Evolutionary conservation across 768 basidiomycete species (phyloP), one percentile per base, ranked within the genome.

Genomic region (Amanita rubescens): DNA sequence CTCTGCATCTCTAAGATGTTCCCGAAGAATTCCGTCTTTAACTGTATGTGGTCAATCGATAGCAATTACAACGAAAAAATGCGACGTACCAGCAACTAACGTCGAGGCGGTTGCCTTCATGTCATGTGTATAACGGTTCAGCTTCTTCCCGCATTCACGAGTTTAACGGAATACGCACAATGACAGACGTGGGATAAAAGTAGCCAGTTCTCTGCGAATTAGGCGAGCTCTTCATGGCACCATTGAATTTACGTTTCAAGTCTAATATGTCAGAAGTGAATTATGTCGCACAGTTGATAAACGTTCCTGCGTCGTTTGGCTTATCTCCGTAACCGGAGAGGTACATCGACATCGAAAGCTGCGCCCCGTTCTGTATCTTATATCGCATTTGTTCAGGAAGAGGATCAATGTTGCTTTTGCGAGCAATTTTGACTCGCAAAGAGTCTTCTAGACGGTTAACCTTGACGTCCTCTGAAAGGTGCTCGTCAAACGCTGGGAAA

Each of bases 381-480:
- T 63, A 55, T 90, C 87, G 55, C 78, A 77, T 56, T 90, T 90
- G 64, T 90, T 90, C 53, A 88, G 67, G 66, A 90, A 90, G 20
- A 87, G 73, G 43, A 88, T 79, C 53, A 88, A 73, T 51, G 80
- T 82, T 10, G 80, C 75, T 51, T 75, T 77, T 8, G 75, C 65
- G 6, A 90, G 78, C 1, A 89, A 71, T 58, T 71, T 72, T 33
- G 78, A 82, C 14, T 72, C 61, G 67, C 83, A 85, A 75, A 1
- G 85, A 84, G 63, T 90, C 87, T 64, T 89, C 84, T 14, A 87
- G 73, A 7, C 85, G 75, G 58, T 86, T 87, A 48, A 87, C 76
- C 8, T 69, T 69, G 5, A 73, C 73, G 59, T 87, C 84, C 67
- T 88, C 85, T 12, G 75, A 56, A 15, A 75, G 68, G 10, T 70